These are phyloP conservation scores for Sporodiniella umbellata DNA, from an alignment of 371 early-diverging fungal species.

Conservation along the genomic window DNA sequence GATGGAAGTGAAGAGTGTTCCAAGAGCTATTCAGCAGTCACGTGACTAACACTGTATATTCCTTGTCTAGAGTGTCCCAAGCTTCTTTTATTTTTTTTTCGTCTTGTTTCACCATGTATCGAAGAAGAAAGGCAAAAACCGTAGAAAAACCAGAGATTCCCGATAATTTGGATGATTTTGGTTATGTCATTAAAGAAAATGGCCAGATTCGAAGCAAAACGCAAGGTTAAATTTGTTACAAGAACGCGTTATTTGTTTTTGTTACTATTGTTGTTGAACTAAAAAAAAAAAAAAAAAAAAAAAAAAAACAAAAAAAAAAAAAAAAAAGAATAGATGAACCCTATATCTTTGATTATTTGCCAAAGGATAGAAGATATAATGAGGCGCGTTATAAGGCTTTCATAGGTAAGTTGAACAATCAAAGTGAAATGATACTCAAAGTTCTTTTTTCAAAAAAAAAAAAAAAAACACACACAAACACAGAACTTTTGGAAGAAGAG, in stretches of 20 bases:
- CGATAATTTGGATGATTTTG: conserved; percentile 33
- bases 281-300: too few relatives aligned
- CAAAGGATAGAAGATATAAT: conserved; percentile 38
- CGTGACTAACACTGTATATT: too few relatives aligned
- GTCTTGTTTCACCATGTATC: conserved; percentile 8
- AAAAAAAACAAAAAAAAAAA: too few relatives aligned
- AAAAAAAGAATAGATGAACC: conserved; percentile 24
- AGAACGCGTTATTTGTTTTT: background rate
- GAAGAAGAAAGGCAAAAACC: conserved; percentile 22
- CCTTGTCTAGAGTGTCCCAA: too few relatives aligned
- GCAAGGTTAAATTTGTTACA: conserved; percentile 12
- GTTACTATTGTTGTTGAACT: too few relatives aligned
- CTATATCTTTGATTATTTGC: conserved; percentile 34
- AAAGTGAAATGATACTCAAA: too few relatives aligned
- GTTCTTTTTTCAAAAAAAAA: too few relatives aligned
- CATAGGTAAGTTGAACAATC: conserved; percentile 25
- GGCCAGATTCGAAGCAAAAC: conserved; percentile 33
- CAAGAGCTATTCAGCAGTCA: too few relatives aligned
- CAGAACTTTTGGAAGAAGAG: conserved; percentile 37
- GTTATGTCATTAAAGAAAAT: conserved; percentile 35
- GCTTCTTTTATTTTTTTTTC: background rate
- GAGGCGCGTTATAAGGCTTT: conserved; percentile 39
- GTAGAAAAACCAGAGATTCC: conserved; percentile 31
- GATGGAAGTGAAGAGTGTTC: too few relatives aligned
- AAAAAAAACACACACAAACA: background rate